phyloP scores from a whole-genome alignment of 345 rosid genomes.

The Boechera stricta region DNA sequence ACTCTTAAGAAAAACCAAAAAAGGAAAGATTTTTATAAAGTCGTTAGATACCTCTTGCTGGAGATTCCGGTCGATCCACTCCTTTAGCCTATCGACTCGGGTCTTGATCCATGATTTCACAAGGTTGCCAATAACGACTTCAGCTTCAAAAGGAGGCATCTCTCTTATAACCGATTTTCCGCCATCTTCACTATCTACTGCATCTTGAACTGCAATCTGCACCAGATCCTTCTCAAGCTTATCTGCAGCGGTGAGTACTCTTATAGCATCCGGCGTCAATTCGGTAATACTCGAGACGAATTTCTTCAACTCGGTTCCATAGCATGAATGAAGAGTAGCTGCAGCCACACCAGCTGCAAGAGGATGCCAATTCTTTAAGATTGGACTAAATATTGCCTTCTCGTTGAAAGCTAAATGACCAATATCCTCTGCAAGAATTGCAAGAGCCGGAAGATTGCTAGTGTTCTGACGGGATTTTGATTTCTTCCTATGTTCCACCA shows the following conservation, averaged over 20 bases:
- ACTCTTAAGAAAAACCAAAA: not conserved
- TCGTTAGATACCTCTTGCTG: constrained; percentile 72
- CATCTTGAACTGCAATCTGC: constrained; percentile 95
- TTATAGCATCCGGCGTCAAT: constrained; percentile 86
- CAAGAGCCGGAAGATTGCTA: constrained; percentile 73
- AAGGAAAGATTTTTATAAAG: not conserved
- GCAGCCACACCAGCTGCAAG: constrained; percentile 93
- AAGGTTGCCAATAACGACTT: constrained; percentile 72
- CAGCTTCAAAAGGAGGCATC: constrained; percentile 98
- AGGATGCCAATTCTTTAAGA: constrained; percentile 94
- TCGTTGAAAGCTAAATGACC: constrained; percentile 79
- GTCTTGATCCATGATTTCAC: constrained; percentile 83
- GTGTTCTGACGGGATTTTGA: constrained; percentile 58
- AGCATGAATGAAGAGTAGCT: constrained; percentile 94
- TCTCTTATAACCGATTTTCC: constrained; percentile 95
- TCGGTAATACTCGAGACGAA: constrained; percentile 76
- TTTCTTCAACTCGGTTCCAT: constrained; percentile 72
- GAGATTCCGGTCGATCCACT: constrained; percentile 85
- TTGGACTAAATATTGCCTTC: constrained; percentile 83
- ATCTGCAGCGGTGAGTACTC: constrained; percentile 92
- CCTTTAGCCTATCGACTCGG: constrained; percentile 80
- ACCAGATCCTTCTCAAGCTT: constrained; percentile 97
- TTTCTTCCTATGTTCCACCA: constrained; percentile 63
- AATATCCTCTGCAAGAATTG: constrained; percentile 84
- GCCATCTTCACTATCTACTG: constrained; percentile 97